Conservation (phyloP, 345 rosid genomes). For the Gossypium herbaceum region DNA sequence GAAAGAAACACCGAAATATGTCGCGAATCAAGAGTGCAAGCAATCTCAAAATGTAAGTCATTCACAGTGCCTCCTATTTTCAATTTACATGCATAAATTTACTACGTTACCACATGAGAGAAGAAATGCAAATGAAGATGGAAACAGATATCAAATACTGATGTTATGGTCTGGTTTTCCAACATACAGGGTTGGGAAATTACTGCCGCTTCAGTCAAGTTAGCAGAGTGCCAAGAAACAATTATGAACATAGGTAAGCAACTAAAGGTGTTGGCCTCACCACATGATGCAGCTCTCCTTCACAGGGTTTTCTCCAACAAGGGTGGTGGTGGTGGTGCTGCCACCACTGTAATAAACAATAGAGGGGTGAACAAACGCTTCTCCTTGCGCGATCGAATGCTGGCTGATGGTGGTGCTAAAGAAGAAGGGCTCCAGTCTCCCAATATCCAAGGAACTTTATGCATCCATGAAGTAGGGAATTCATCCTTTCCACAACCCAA, state of each 20-base stretch:
- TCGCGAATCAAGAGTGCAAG: constrained; percentile 39
- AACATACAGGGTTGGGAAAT: constrained; percentile 60
- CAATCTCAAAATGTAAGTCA: constrained; percentile 53
- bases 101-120: background rate
- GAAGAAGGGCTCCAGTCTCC: constrained; percentile 35
- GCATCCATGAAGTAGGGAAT: background rate
- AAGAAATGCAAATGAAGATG: background rate
- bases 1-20: constrained; percentile 37
- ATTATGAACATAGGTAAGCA: constrained; percentile 69
- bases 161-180: constrained; percentile 3
- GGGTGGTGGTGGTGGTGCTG: constrained; percentile 8
- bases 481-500: constrained; percentile 16
- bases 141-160: background rate
- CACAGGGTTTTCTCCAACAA: constrained; percentile 36
- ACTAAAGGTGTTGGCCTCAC: constrained; percentile 64
- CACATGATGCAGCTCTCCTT: constrained; percentile 38
- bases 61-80: background rate
- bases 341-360: constrained; percentile 24
- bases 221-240: constrained; percentile 89
- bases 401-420: constrained; percentile 52
- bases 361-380: constrained; percentile 34
- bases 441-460: background rate
- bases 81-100: background rate
- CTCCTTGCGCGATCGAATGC: constrained; percentile 62
- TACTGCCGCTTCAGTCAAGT: constrained; percentile 62